These are phyloP conservation scores for Tephrocybe sp. DNA, from an alignment of 768 basidiomycete genomes.

Conservation along the genomic window DNA sequence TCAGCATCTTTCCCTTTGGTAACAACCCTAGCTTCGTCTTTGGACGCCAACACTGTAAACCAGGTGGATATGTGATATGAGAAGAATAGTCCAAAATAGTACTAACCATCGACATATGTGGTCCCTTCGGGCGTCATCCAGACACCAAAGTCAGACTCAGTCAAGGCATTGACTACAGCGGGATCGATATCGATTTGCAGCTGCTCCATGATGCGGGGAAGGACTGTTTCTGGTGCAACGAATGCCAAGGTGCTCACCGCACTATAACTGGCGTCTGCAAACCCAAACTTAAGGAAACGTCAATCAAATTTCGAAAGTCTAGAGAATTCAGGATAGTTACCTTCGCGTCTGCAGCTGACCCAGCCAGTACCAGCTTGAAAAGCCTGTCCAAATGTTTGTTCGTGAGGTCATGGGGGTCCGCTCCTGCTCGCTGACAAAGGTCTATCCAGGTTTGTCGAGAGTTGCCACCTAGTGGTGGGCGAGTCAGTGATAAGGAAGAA, in stretches of 20 bases:
- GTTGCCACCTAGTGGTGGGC: slow-evolving; percentile 32
- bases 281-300: slow-evolving; percentile 33
- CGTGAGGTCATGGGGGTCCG: slow-evolving; percentile 67
- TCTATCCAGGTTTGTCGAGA: slow-evolving; percentile 80
- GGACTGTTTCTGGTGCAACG: slow-evolving; percentile 64
- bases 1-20: slow-evolving; percentile 86
- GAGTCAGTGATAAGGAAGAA: not conserved
- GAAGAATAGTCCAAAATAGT: not conserved
- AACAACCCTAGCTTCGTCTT: slow-evolving; percentile 41
- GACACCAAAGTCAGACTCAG: slow-evolving; percentile 73
- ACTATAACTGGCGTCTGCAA: slow-evolving; percentile 67
- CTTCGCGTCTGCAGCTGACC: slow-evolving; percentile 43
- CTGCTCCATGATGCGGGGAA: slow-evolving; percentile 71
- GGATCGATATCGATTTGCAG: slow-evolving; percentile 65
- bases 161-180: slow-evolving; percentile 54
- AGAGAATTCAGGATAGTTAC: slow-evolving; percentile 25
- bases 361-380: slow-evolving; percentile 46
- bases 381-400: slow-evolving; percentile 46
- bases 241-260: slow-evolving; percentile 79
- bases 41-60: slow-evolving; percentile 59
- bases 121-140: slow-evolving; percentile 87
- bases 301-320: not conserved
- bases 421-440: slow-evolving; percentile 61
- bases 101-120: slow-evolving; percentile 73
- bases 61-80: not conserved